A percentile compares a stretch with the other conserved stretches of the same genome.
These are phyloP conservation scores for Calonectria pseudoturangicola DNA, from an alignment of 2,329 filamentous ascomycete species.

Conservation along the genomic window DNA sequence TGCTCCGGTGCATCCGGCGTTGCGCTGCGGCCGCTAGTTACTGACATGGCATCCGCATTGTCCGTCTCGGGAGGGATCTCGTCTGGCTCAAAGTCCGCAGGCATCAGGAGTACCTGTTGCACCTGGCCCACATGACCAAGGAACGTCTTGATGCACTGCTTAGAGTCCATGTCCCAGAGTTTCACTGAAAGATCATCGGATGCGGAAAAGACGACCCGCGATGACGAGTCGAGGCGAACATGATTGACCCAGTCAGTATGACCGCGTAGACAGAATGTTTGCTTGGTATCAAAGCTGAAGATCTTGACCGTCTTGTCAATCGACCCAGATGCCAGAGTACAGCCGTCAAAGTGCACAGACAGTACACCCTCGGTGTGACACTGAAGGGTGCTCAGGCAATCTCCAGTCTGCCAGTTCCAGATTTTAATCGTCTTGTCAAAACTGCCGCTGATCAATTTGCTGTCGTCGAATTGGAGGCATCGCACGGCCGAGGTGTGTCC, in stretches of 20 bases:
- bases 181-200: conserved; percentile 95
- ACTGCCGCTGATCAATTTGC: conserved; percentile 92
- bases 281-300: conserved; percentile 92
- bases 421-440: conserved; percentile 91
- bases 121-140: conserved; percentile 96
- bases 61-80: conserved; percentile 69
- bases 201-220: conserved; percentile 91
- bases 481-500: conserved; percentile 91
- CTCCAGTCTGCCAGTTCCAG: conserved; percentile 97
- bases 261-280: conserved; percentile 85
- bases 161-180: conserved; percentile 93
- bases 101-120: conserved; percentile 90
- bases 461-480: conserved; percentile 93
- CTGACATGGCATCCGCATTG: conserved; percentile 73
- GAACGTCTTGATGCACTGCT: conserved; percentile 84
- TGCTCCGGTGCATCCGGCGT: conserved; percentile 60
- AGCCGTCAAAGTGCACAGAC: conserved; percentile 89
- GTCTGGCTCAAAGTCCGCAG: conserved; percentile 92
- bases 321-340: conserved; percentile 90
- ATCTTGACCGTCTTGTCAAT: conserved; percentile 93
- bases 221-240: conserved; percentile 89
- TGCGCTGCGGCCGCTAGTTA: conserved; percentile 68
- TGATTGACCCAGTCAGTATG: conserved; percentile 98
- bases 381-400: conserved; percentile 86
- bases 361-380: conserved; percentile 90